Conservation (phyloP, 1,284 basidiomycete species). For the Cutaneotrichosporon sp. region DNA sequence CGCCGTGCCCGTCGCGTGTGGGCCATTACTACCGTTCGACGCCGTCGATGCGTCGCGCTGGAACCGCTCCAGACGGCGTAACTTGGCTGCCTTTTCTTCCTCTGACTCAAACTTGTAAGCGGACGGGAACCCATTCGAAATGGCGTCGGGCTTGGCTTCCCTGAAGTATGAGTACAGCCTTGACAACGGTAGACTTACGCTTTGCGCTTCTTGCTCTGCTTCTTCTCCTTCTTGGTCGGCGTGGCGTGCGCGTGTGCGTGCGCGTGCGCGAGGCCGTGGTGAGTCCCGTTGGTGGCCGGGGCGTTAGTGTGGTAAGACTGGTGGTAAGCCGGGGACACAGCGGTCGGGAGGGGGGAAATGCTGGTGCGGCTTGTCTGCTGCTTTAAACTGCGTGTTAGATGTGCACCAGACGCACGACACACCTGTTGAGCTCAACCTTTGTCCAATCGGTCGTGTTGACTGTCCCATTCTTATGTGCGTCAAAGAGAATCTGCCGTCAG, state of each 20-base stretch:
- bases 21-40: constrained; percentile 6
- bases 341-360: neutral
- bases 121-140: constrained; percentile 8
- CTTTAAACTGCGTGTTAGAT: constrained; percentile 26
- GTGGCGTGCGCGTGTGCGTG: neutral
- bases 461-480: constrained; percentile 42
- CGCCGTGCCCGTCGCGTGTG: constrained; percentile 4
- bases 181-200: constrained; percentile 23
- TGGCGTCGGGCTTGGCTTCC: constrained; percentile 4
- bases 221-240: constrained; percentile 7
- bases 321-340: neutral
- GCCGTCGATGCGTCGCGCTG: constrained; percentile 11
- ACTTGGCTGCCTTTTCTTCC: constrained; percentile 38
- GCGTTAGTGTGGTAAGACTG: constrained; percentile 1
- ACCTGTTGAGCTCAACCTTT: constrained; percentile 43
- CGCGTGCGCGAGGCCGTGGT: neutral
- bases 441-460: constrained; percentile 46
- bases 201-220: constrained; percentile 38
- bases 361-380: constrained; percentile 29
- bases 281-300: too few relatives aligned
- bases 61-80: constrained; percentile 38
- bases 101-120: constrained; percentile 24
- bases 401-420: neutral
- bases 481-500: constrained; percentile 40
- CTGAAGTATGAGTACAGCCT: constrained; percentile 5